Evolutionary conservation across 2,329 filamentous ascomycete genomes (phyloP).

Genomic region (Cladosporium sp.): DNA sequence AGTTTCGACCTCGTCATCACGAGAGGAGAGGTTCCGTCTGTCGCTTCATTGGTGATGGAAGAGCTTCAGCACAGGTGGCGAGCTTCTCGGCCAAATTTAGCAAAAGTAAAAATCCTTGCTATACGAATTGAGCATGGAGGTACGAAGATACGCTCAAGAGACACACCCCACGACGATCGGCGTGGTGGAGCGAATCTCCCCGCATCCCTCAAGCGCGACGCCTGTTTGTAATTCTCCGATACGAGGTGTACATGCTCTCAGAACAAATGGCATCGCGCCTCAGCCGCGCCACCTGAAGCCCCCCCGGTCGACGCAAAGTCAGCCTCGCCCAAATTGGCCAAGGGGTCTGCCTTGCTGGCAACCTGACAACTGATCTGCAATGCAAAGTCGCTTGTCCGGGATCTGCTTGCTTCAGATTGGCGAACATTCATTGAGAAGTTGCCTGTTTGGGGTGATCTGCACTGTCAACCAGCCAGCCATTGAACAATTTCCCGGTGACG

Average conservation of each 20-base stretch:
- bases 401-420: background rate
- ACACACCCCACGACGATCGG: background rate
- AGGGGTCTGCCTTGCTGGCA: background rate
- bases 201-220: background rate
- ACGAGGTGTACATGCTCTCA: background rate
- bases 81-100: background rate
- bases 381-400: background rate
- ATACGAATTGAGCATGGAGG: background rate
- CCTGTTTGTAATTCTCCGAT: background rate
- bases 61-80: background rate
- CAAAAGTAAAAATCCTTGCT: background rate
- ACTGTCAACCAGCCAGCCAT: conserved; percentile 1
- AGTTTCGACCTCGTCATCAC: background rate
- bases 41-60: no score
- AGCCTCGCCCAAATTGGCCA: background rate
- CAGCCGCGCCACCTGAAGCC: no score
- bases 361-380: background rate
- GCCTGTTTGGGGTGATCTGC: conserved; percentile 3
- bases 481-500: background rate
- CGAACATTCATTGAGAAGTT: background rate
- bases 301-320: background rate
- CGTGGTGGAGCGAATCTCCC: background rate
- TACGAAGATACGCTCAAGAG: background rate
- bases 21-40: background rate
- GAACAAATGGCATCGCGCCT: background rate